A percentile compares a stretch with the other conserved stretches of the same genome.
These are phyloP conservation scores for Alternaria novae-zelandiae DNA, from an alignment of 2,329 filamentous ascomycete genomes.

Conservation along the genomic window DNA sequence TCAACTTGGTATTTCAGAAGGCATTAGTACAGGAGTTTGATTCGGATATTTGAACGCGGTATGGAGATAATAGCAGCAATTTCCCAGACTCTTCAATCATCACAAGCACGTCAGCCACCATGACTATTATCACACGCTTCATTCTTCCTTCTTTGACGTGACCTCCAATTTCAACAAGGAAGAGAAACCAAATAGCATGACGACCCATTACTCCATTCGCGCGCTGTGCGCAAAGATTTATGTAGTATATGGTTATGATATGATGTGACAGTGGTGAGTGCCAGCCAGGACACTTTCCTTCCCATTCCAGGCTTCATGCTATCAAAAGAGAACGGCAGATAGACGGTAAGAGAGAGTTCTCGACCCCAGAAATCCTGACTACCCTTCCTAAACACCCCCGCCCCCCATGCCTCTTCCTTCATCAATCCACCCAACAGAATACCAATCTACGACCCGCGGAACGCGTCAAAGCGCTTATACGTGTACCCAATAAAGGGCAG, in stretches of 20 bases:
- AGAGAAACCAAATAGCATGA: no score
- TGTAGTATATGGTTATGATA: neutral
- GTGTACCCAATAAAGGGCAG: conserved; percentile 96
- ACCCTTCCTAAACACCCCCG: neutral
- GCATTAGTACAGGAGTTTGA: neutral
- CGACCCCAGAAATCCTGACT: neutral
- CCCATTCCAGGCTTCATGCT: neutral
- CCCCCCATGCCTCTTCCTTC: neutral
- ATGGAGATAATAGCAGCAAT: neutral
- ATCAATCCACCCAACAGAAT: neutral
- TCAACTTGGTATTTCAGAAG: neutral
- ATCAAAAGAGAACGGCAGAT: neutral
- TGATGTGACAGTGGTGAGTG: neutral
- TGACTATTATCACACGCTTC: neutral
- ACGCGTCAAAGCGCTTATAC: conserved; percentile 91
- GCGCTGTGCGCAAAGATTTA: neutral
- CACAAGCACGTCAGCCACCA: neutral
- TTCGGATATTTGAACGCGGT: neutral
- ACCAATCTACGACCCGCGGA: conserved; percentile 51
- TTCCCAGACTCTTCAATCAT: neutral
- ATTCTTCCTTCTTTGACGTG: no score
- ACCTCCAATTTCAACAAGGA: no score
- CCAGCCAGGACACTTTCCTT: neutral
- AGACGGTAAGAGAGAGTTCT: neutral
- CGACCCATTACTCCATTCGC: neutral